These are phyloP conservation scores for Mucor irregularis DNA, from an alignment of 371 early-diverging fungal species.

Conservation along the genomic window DNA sequence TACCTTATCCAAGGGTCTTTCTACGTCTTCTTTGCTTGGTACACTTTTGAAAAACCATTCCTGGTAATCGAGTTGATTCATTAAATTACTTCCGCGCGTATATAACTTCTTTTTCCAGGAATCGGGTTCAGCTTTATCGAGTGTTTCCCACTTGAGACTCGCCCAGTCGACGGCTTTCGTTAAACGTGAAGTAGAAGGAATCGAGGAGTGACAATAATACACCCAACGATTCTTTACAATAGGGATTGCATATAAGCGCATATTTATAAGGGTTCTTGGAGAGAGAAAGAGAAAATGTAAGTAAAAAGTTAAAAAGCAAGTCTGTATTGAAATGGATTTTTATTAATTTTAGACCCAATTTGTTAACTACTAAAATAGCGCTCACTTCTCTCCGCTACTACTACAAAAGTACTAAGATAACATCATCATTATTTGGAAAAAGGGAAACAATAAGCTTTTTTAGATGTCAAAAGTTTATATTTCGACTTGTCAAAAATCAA, in stretches of 20 bases:
- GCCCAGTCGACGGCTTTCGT: constrained; percentile 58
- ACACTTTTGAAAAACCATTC: constrained; percentile 82
- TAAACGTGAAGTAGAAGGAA: constrained; percentile 46
- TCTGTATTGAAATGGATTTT: too few species aligned
- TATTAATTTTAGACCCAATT: too few species aligned
- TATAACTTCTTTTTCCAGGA: constrained; percentile 66
- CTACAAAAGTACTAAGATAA: too few species aligned
- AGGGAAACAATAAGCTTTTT: too few species aligned
- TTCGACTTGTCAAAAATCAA: too few species aligned
- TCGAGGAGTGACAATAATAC: constrained; percentile 54
- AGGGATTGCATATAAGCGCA: constrained; percentile 49
- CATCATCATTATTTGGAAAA: too few species aligned
- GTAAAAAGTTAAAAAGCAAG: background rate
- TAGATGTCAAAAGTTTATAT: too few species aligned
- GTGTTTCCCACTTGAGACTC: constrained; percentile 63
- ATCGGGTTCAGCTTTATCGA: constrained; percentile 45
- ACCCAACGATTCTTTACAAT: constrained; percentile 49
- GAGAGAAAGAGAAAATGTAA: constrained; percentile 6
- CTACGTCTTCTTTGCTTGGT: constrained; percentile 55
- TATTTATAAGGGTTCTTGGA: background rate
- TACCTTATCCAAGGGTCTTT: constrained; percentile 46
- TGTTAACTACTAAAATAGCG: too few species aligned
- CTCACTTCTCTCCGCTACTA: too few species aligned
- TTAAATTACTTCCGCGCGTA: constrained; percentile 60
- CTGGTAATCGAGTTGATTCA: constrained; percentile 74